Evolutionary conservation across 495 filamentous ascomycete genomes (phyloP).

Genomic region (Podospora comata): DNA sequence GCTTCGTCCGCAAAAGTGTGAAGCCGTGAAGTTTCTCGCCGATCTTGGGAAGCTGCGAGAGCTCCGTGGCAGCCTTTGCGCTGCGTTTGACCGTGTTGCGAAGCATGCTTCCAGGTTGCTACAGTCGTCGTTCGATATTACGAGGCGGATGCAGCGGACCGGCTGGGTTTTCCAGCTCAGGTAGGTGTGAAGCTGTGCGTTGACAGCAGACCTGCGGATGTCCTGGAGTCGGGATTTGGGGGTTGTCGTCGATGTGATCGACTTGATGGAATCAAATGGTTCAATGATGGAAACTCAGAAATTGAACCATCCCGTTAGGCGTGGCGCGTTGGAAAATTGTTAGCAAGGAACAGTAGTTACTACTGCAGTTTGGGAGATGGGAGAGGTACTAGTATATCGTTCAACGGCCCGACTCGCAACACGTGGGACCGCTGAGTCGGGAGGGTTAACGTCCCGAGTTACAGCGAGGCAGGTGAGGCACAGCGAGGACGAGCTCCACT

Average conservation of each 20-base stretch:
- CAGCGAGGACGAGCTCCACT: conserved; percentile 1
- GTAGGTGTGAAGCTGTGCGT: background rate
- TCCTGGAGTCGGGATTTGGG: background rate
- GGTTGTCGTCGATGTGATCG: background rate
- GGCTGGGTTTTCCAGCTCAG: no score
- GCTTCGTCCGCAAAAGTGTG: conserved; percentile 79
- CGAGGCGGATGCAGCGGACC: background rate
- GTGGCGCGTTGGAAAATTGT: background rate
- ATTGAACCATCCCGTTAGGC: background rate
- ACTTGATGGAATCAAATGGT: background rate
- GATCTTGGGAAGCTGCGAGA: conserved; percentile 66
- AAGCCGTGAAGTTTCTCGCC: conserved; percentile 91
- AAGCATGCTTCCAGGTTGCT: conserved; percentile 39
- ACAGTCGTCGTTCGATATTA: conserved; percentile 3
- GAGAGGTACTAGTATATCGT: conserved; percentile 2
- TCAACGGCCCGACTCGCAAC: conserved; percentile 7
- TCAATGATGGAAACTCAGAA: background rate
- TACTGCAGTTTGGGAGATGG: background rate
- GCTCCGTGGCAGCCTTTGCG: conserved; percentile 64
- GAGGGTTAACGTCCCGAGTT: conserved; percentile 10
- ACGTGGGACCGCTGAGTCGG: conserved; percentile 9
- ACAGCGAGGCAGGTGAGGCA: background rate
- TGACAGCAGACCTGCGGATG: conserved; percentile 14
- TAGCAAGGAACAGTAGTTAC: background rate
- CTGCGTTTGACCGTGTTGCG: conserved; percentile 48